These are phyloP conservation scores for Colletotrichum orbiculare DNA, from an alignment of 2,329 filamentous ascomycete species.

Conservation along the genomic window DNA sequence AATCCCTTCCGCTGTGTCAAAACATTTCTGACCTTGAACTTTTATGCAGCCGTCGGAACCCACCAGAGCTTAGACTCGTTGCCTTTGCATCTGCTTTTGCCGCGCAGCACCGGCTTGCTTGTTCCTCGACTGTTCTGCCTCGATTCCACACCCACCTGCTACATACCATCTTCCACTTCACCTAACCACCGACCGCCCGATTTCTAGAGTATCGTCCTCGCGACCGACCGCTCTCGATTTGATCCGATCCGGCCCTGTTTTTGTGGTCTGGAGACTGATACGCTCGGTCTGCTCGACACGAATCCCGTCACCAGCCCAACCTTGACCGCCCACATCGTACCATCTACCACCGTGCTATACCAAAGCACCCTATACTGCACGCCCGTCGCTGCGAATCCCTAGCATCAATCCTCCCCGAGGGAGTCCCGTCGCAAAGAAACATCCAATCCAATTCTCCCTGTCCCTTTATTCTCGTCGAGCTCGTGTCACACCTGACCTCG, in stretches of 20 bases:
- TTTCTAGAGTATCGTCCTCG: not conserved
- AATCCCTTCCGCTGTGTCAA: constrained; percentile 51
- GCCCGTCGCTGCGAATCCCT: constrained; percentile 23
- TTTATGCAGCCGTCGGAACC: constrained; percentile 47
- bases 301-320: constrained; percentile 15
- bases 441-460: constrained; percentile 19
- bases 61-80: constrained; percentile 39
- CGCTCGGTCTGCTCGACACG: constrained; percentile 14
- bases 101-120: constrained; percentile 12
- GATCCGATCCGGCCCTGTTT: not conserved
- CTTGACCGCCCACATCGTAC: constrained; percentile 8
- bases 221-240: constrained; percentile 16
- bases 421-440: constrained; percentile 23
- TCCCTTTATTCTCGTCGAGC: constrained; percentile 16
- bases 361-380: constrained; percentile 22
- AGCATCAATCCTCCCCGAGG: constrained; percentile 16
- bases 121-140: constrained; percentile 14
- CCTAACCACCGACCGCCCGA: constrained; percentile 13
- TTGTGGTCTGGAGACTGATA: too few relatives aligned
- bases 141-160: constrained; percentile 18
- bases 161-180: constrained; percentile 19
- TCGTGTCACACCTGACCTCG: constrained; percentile 23
- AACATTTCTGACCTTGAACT: constrained; percentile 49
- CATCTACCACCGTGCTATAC: constrained; percentile 23
- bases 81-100: constrained; percentile 15